These are phyloP conservation scores for Zygosaccharomyces gambellarensis DNA, from an alignment of 805 yeast genomes.

Conservation along the genomic window DNA sequence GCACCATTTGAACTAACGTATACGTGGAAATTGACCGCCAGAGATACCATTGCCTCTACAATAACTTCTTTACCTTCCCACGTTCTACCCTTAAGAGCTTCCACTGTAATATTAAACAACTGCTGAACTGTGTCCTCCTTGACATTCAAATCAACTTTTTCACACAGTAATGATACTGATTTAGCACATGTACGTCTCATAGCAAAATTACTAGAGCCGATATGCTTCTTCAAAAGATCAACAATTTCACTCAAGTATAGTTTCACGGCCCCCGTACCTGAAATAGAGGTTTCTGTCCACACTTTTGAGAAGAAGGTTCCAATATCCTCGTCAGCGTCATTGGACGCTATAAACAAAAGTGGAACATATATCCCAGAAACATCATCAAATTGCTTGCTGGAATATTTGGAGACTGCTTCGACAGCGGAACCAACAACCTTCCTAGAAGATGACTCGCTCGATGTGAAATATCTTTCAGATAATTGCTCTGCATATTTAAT, in stretches of 20 bases:
- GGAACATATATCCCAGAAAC: slow-evolving; percentile 69
- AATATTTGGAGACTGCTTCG: slow-evolving; percentile 61
- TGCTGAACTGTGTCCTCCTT: slow-evolving; percentile 29
- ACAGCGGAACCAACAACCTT: slow-evolving; percentile 55
- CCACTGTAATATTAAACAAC: slow-evolving; percentile 51
- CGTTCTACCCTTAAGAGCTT: slow-evolving; percentile 68
- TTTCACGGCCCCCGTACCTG: slow-evolving; percentile 64
- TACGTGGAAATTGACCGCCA: slow-evolving; percentile 44
- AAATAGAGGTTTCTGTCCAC: slow-evolving; percentile 77
- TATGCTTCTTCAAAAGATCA: slow-evolving; percentile 43
- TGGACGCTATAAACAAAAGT: slow-evolving; percentile 69
- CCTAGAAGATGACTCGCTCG: slow-evolving; percentile 40
- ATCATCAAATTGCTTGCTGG: slow-evolving; percentile 60
- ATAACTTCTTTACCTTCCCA: slow-evolving; percentile 86
- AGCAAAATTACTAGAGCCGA: slow-evolving; percentile 55
- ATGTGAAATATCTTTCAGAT: slow-evolving; percentile 51
- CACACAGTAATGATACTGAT: slow-evolving; percentile 56
- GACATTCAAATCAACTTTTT: slow-evolving; percentile 37
- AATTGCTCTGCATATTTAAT: slow-evolving; percentile 51
- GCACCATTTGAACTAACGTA: slow-evolving; percentile 33
- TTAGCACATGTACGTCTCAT: slow-evolving; percentile 67
- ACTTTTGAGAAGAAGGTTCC: slow-evolving; percentile 49
- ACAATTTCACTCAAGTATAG: slow-evolving; percentile 69
- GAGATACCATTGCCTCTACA: slow-evolving; percentile 60
- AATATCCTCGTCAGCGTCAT: slow-evolving; percentile 51